Conservation (phyloP, 2,329 filamentous ascomycete genomes). For the Alternaria sp. region DNA sequence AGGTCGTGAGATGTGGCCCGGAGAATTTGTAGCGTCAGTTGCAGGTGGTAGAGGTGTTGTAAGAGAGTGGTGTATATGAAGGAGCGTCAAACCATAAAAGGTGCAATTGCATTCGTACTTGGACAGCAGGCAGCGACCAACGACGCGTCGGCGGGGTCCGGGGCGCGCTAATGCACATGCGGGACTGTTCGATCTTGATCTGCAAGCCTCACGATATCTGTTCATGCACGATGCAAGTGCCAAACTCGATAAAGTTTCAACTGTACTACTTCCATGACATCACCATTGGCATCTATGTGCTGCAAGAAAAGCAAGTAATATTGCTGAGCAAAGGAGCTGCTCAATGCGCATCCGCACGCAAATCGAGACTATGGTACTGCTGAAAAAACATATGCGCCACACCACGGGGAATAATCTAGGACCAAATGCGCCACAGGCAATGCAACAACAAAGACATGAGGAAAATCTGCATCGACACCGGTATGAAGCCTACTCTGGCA, state of each 20-base stretch:
- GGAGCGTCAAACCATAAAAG: background rate
- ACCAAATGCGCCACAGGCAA: slow-evolving; percentile 37
- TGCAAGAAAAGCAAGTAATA: slow-evolving; percentile 3
- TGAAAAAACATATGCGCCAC: slow-evolving; percentile 20
- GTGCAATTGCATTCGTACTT: background rate
- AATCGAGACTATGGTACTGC: slow-evolving; percentile 1
- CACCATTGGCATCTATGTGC: background rate
- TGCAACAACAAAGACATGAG: slow-evolving; percentile 29
- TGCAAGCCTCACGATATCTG: slow-evolving; percentile 21
- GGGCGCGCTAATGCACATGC: slow-evolving; percentile 26
- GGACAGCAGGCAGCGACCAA: slow-evolving; percentile 16
- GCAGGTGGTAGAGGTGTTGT: background rate
- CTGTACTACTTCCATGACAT: slow-evolving; percentile 13
- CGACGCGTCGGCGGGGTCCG: slow-evolving; percentile 32
- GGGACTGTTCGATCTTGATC: slow-evolving; percentile 11
- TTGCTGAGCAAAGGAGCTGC: slow-evolving; percentile 4
- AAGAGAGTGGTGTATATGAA: background rate
- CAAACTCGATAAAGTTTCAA: slow-evolving; percentile 2
- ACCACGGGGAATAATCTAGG: slow-evolving; percentile 33
- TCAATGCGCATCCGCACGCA: slow-evolving; percentile 6
- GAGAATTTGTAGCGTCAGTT: background rate
- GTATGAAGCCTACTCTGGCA: slow-evolving; percentile 34
- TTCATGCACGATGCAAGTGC: slow-evolving; percentile 9
- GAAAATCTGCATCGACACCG: slow-evolving; percentile 9
- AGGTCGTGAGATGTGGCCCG: background rate